Evolutionary conservation across 2,329 filamentous ascomycete genomes (phyloP), one percentile per base, ranked within the genome.

Genomic region (Colletotrichum musicola): DNA sequence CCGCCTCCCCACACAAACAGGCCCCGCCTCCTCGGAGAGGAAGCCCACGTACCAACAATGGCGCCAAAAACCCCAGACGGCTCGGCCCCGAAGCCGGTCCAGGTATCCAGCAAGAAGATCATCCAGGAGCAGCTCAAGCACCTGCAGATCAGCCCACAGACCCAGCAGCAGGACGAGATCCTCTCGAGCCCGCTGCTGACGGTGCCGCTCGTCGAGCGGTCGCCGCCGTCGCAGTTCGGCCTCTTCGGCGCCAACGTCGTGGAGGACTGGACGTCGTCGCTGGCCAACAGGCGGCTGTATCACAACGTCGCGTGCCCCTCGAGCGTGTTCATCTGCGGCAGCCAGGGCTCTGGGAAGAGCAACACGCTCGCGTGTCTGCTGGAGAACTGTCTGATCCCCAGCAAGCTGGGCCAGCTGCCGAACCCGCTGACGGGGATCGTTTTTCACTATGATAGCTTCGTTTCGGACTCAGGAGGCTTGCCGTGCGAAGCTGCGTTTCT

Each of bases 311-410:
- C 82, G 0, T 77, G 79, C 0, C 89, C 89, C 0, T 88, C 85
- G 0, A 90, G 88, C 16, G 80, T 83, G 4, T 91, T 91, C 76
- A 87, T 91, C 38, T 91, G 89, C 62, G 89, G 89, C 1, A 88
- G 86, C 20, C 89, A 91, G 68, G 89, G 89, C 1, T 89, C 86
- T 0, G 89, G 89, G 0, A 91, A 91, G 74, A 89, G 86, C 53
- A 88, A 91, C 68, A 89, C 87, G 0, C 78, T 90, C 1, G 85
- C 85, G 1, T 88, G 84, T 56, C 70, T 88, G 1, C 74, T 88
- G 0, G 89, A 92, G 73, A 89, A 88, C 70, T 89, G 85, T 42
- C 77, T 92, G 0, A 77, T 88, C 1, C 72, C 75, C 0, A 85
- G 81, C 0, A 72, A 75, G 0, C 78, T 85, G 0, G 86, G 84